These are phyloP conservation scores for Stephania yunnanensis DNA, from an alignment of 164 flowering plant species.

Conservation along the genomic window DNA sequence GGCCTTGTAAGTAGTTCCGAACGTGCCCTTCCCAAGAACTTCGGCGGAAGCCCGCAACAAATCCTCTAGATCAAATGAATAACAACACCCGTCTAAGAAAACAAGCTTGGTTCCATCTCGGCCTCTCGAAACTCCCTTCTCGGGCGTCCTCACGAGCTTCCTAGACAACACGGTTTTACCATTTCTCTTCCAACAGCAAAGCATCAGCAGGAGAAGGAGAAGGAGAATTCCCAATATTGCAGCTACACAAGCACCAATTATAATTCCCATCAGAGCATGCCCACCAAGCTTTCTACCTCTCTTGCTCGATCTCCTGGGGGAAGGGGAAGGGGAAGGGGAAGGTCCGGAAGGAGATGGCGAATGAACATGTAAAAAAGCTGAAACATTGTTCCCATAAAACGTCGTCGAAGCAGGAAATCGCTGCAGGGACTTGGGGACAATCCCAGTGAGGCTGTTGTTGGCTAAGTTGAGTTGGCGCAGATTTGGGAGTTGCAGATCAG, in stretches of 20 bases:
- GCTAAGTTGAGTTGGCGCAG: constrained; percentile 48
- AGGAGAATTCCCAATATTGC: constrained; percentile 35
- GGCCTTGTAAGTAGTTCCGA: constrained; percentile 82
- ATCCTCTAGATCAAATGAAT: constrained; percentile 27
- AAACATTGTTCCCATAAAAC: constrained; percentile 45
- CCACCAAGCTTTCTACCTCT: constrained; percentile 26
- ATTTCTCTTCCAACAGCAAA: constrained; percentile 26
- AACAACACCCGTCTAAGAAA: constrained; percentile 26
- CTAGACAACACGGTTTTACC: constrained; percentile 16
- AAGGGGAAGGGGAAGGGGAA: constrained; percentile 21
- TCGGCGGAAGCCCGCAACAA: constrained; percentile 39
- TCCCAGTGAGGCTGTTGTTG: constrained; percentile 48
- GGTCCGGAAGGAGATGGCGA: constrained; percentile 24
- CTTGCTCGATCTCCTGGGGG: constrained; percentile 24
- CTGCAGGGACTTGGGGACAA: constrained; percentile 46
- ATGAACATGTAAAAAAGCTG: constrained; percentile 22
- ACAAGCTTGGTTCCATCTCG: constrained; percentile 21
- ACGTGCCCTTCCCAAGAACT: constrained; percentile 85
- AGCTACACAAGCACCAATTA: constrained; percentile 37
- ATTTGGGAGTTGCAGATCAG: constrained; percentile 25
- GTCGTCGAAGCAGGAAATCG: constrained; percentile 45
- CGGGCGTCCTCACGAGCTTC: constrained; percentile 24
- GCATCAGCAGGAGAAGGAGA: constrained; percentile 34
- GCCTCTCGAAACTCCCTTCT: constrained; percentile 68
- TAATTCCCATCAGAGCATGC: constrained; percentile 52